Evolutionary conservation across 2,329 filamentous ascomycete genomes (phyloP), one percentile per base, ranked within the genome.

Genomic region (Fusarium brachygibbosum): DNA sequence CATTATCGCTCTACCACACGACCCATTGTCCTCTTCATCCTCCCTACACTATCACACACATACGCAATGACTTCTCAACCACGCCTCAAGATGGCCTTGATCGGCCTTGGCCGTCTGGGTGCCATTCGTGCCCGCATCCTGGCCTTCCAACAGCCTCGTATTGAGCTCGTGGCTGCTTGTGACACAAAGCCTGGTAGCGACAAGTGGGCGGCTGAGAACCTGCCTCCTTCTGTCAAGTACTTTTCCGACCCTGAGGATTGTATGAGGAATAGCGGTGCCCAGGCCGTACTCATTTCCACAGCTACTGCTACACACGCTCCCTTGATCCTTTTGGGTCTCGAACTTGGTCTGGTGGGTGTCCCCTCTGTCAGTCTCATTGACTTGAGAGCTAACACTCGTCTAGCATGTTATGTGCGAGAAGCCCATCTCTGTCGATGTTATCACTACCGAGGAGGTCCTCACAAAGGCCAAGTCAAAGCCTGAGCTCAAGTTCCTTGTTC

Each of bases 91-190:
- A 52, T 74, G 28, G 68, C 67, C 52, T 50, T 76, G 32, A 73
- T 77, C 54, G 75, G 75, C 51, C 70, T 77, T 38, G 75, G 75
- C 55, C 75, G 74, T 28, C 67, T 77, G 7, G 75, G 75, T 23
- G 65, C 60, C 48, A 69, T 79, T 42, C 78, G 76, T 23, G 77
- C 77, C 14, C 70, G 70, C 41, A 79, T 79, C 52, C 73, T 79
- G 40, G 74, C 74, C 35, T 77, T 76, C 51, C 73, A 77, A 40
- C 77, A 79, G 65, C 78, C 77, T 53, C 76, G 77, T 17, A 76
- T 79, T 52, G 75, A 79, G 59, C 70, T 79, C 13, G 74, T 79
- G 32, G 76, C 76, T 16, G 76, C 71, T 25, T 78, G 76, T 58
- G 76, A 78, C 55, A 77, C 75, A 21, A 78, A 78, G 50, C 72